phyloP scores from a whole-genome alignment of 2,329 filamentous ascomycete genomes.

The Furcasterigmium sp. region DNA sequence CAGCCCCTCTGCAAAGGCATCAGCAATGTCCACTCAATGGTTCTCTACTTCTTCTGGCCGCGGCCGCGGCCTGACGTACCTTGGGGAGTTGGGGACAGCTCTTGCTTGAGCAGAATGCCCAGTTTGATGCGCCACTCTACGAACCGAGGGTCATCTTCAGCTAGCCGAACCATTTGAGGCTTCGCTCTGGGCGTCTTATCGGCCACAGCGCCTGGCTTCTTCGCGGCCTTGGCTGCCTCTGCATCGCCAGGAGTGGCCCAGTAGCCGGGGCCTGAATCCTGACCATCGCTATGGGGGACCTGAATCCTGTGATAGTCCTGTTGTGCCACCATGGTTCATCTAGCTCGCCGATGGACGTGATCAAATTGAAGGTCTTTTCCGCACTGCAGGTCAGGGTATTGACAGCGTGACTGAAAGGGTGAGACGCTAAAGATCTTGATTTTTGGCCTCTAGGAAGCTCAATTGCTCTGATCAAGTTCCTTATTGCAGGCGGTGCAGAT shows the following conservation, averaged over 20 bases:
- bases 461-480: no score
- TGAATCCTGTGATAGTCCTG: constrained; percentile 33
- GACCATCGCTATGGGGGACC: constrained; percentile 40
- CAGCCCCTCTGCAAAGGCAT: constrained; percentile 28
- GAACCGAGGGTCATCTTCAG: constrained; percentile 36
- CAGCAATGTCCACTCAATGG: neutral
- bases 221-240: constrained; percentile 19
- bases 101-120: constrained; percentile 39
- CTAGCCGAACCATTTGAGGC: constrained; percentile 36
- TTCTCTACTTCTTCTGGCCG: neutral
- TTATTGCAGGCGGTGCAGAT: no score
- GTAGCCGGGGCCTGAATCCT: constrained; percentile 37
- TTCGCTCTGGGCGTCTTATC: constrained; percentile 33
- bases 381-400: no score
- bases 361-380: no score
- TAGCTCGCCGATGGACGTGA: no score
- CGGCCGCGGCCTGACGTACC: no score
- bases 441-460: no score
- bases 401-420: no score
- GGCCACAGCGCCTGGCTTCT: constrained; percentile 26
- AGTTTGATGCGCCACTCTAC: constrained; percentile 40
- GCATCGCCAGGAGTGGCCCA: constrained; percentile 27
- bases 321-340: constrained; percentile 10
- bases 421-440: no score
- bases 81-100: constrained; percentile 33